Evolutionary conservation across 2,329 filamentous ascomycete species (phyloP).

Genomic region (Cadophora sp.): DNA sequence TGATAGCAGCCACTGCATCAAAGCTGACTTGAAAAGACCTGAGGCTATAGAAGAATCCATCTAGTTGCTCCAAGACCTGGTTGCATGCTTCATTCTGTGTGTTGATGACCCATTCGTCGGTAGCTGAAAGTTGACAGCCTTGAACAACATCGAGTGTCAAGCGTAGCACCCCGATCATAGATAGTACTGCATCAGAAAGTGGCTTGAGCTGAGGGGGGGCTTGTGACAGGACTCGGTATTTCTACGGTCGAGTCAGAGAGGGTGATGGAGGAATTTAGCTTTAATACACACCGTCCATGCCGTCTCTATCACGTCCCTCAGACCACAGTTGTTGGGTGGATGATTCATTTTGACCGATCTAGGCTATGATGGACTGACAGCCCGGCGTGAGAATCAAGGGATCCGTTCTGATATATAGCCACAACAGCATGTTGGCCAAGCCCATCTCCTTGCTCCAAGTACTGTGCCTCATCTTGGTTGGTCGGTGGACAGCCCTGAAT

Average conservation of each 20-base stretch:
- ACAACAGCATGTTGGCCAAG: neutral
- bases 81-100: neutral
- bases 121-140: constrained; percentile 5
- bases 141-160: constrained; percentile 9
- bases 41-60: constrained; percentile 4
- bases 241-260: neutral
- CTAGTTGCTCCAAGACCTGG: neutral
- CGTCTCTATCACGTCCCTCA: constrained; percentile 1
- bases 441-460: neutral
- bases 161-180: constrained; percentile 6
- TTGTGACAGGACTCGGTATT: constrained; percentile 2
- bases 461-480: constrained; percentile 14
- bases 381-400: neutral
- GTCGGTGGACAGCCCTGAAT: neutral
- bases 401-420: neutral
- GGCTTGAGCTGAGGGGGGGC: constrained; percentile 7
- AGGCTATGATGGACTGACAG: neutral
- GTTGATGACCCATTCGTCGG: constrained; percentile 11
- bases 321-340: neutral
- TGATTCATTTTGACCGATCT: neutral
- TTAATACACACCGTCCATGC: constrained; percentile 11
- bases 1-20: constrained; percentile 8
- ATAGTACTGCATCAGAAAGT: constrained; percentile 10
- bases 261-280: neutral
- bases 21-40: constrained; percentile 13